These are phyloP conservation scores for Nigrospora osmanthi DNA, from an alignment of 2,329 filamentous ascomycete species.

Conservation along the genomic window DNA sequence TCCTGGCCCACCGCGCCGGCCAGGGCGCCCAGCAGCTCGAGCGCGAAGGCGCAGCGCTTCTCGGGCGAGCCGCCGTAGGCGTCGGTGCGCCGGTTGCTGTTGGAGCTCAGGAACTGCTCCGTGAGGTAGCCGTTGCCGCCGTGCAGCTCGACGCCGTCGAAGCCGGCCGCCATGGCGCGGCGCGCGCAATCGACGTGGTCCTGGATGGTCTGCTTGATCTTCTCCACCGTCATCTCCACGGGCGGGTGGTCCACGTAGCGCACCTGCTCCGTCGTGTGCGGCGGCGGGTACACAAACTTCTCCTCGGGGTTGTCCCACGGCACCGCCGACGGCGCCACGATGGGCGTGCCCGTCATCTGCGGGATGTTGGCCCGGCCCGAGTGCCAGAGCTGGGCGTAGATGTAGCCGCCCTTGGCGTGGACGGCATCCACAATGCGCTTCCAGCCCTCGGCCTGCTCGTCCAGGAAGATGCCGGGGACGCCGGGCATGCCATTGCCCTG, in stretches of 20 bases:
- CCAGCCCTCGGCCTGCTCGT: slow-evolving; percentile 47
- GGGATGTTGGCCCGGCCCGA: slow-evolving; percentile 36
- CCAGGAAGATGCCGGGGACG: slow-evolving; percentile 47
- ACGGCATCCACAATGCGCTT: slow-evolving; percentile 49
- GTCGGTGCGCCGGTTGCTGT: slow-evolving; percentile 19
- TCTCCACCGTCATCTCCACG: slow-evolving; percentile 25
- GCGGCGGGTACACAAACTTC: slow-evolving; percentile 11
- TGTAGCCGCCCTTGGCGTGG: slow-evolving; percentile 48
- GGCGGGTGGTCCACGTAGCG: slow-evolving; percentile 23
- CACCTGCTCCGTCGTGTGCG: slow-evolving; percentile 6
- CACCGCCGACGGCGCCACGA: slow-evolving; percentile 6
- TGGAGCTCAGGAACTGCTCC: slow-evolving; percentile 13
- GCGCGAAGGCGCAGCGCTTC: slow-evolving; percentile 20
- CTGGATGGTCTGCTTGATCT: slow-evolving; percentile 14
- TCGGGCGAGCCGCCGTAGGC: slow-evolving; percentile 21
- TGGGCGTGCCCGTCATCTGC: slow-evolving; percentile 7
- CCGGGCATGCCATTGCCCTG: slow-evolving; percentile 23
- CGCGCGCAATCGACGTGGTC: slow-evolving; percentile 15
- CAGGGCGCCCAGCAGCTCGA: slow-evolving; percentile 21
- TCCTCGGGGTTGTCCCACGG: slow-evolving; percentile 10
- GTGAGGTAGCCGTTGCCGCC: slow-evolving; percentile 13
- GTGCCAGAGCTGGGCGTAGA: slow-evolving; percentile 55
- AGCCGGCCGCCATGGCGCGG: slow-evolving; percentile 28
- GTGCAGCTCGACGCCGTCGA: slow-evolving; percentile 38
- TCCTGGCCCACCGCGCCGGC: slow-evolving; percentile 16